These are phyloP conservation scores for Colletotrichum sp. DNA, from an alignment of 2,329 filamentous ascomycete genomes.

Conservation along the genomic window DNA sequence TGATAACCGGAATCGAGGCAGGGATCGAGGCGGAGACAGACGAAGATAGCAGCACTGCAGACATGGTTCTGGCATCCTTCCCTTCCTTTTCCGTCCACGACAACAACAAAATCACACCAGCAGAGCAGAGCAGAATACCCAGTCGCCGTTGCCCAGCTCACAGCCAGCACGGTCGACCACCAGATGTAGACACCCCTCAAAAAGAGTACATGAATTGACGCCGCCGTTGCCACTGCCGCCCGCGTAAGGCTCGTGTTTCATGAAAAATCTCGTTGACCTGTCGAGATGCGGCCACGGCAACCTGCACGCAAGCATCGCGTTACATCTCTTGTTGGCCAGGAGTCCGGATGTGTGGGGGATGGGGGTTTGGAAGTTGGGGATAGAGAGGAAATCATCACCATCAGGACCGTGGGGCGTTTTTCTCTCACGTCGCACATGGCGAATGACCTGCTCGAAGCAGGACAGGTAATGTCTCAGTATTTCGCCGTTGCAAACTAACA, in stretches of 20 bases:
- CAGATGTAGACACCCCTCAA: constrained; percentile 7
- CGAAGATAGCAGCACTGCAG: constrained; percentile 12
- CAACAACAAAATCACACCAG: background rate
- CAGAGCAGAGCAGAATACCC: constrained; percentile 10
- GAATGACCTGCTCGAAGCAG: constrained; percentile 1
- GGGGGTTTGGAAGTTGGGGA: background rate
- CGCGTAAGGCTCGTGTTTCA: constrained; percentile 21
- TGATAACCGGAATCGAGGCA: constrained; percentile 32
- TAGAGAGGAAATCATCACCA: background rate
- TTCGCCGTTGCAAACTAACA: constrained; percentile 15
- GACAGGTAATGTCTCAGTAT: background rate
- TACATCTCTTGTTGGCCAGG: background rate
- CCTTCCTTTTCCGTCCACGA: background rate
- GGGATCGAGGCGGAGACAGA: constrained; percentile 34
- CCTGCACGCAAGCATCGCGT: constrained; percentile 1
- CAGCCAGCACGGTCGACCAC: background rate
- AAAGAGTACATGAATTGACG: background rate
- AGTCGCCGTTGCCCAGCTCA: background rate
- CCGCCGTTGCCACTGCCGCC: constrained; percentile 14
- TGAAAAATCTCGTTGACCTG: constrained; percentile 10
- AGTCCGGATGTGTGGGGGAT: constrained; percentile 3
- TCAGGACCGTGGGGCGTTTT: background rate
- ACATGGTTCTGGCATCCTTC: background rate
- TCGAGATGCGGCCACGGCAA: constrained; percentile 6
- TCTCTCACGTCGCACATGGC: background rate